phyloP scores from a whole-genome alignment of 179 eudicot species.

The Beta macrorhiza region DNA sequence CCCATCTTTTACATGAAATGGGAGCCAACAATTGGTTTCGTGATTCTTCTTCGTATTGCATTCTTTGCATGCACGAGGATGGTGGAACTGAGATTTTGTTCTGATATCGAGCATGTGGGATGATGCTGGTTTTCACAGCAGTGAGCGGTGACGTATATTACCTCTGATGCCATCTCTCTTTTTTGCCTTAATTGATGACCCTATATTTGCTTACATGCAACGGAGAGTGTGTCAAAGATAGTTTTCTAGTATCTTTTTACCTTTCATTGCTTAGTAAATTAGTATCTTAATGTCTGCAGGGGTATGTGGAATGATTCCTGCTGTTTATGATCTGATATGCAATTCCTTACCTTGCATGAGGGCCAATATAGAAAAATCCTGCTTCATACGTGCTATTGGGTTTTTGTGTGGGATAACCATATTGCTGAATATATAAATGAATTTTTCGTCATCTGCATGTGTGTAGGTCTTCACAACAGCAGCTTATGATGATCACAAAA shows the following conservation, averaged over 20 bases:
- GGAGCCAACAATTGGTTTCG: background rate
- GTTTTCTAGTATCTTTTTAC: background rate
- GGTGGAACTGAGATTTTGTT: background rate
- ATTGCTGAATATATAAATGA: background rate
- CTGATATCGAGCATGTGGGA: background rate
- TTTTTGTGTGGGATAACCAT: background rate
- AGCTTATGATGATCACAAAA: constrained; percentile 98
- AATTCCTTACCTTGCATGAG: too few species aligned
- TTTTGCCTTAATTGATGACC: background rate
- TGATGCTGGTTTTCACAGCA: background rate
- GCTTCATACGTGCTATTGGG: background rate
- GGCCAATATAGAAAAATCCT: background rate
- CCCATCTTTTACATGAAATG: background rate
- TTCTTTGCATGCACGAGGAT: background rate
- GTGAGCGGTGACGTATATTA: too few species aligned
- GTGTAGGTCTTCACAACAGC: constrained; percentile 94
- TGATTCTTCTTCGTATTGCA: background rate
- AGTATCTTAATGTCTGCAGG: background rate
- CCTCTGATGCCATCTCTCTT: background rate
- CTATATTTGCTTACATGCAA: background rate
- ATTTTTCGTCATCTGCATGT: constrained; percentile 14
- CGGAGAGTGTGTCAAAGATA: background rate
- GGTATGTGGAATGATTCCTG: background rate
- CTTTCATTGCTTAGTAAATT: background rate
- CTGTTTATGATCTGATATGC: constrained; percentile 1